Evolutionary conservation across 495 filamentous ascomycete genomes (phyloP).

Genomic region (Endocarpon pusillum): DNA sequence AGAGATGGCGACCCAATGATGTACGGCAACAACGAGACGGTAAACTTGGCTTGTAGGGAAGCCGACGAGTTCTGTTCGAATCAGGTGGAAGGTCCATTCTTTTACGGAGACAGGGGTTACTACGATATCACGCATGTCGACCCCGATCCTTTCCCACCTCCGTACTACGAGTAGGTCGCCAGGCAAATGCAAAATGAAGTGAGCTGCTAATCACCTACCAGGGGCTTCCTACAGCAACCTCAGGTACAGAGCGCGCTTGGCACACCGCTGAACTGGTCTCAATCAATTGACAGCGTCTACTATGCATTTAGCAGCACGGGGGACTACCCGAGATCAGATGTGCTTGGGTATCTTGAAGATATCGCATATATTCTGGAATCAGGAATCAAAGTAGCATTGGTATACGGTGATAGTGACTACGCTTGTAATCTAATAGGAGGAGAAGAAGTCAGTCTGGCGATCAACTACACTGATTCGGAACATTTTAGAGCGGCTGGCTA

Average conservation of each 20-base stretch:
- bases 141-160: slow-evolving; percentile 45
- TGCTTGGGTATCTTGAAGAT: slow-evolving; percentile 33
- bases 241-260: slow-evolving; percentile 48
- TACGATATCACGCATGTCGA: slow-evolving; percentile 43
- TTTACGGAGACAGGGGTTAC: slow-evolving; percentile 26
- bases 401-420: slow-evolving; percentile 49
- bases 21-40: slow-evolving; percentile 26
- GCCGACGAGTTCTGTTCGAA: slow-evolving; percentile 22
- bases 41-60: slow-evolving; percentile 22
- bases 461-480: slow-evolving; percentile 23
- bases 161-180: slow-evolving; percentile 40
- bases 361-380: slow-evolving; percentile 34
- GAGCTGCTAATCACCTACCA: too few relatives aligned
- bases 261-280: slow-evolving; percentile 48
- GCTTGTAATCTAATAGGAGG: slow-evolving; percentile 36
- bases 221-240: slow-evolving; percentile 46
- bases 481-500: slow-evolving; percentile 34
- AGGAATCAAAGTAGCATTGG: slow-evolving; percentile 47
- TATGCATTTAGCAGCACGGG: slow-evolving; percentile 32
- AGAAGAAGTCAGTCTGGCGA: slow-evolving; percentile 23
- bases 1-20: slow-evolving; percentile 25
- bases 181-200: too few relatives aligned
- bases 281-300: slow-evolving; percentile 29
- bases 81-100: slow-evolving; percentile 21
- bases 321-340: slow-evolving; percentile 26